Evolutionary conservation across 83 land plant genomes (phyloP).

Genomic region (Picea mariana): DNA sequence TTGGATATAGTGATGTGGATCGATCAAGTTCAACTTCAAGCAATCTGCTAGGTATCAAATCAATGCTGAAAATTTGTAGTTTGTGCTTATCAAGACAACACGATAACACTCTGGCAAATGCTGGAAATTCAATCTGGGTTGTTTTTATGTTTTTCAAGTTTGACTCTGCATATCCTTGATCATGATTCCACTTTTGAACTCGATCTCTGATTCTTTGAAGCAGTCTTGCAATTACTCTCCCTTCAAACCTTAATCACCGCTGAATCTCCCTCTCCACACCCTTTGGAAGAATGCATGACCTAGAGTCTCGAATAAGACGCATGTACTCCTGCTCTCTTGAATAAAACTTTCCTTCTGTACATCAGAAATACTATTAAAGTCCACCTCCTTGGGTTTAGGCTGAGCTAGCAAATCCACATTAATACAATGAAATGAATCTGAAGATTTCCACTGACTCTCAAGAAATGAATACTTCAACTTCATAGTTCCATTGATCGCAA

Average conservation of each 20-base stretch:
- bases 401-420: constrained; percentile 84
- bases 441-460: constrained; percentile 85
- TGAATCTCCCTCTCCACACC: constrained; percentile 62
- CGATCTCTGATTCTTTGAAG: too few relatives aligned
- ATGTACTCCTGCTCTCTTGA: constrained; percentile 64
- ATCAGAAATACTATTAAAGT: constrained; percentile 60
- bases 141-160: too few relatives aligned
- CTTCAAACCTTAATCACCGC: constrained; percentile 58
- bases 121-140: too few relatives aligned
- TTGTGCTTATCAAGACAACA: too few relatives aligned
- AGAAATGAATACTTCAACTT: constrained; percentile 56
- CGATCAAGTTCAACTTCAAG: too few relatives aligned
- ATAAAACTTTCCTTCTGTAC: constrained; percentile 66
- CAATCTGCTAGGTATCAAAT: too few relatives aligned
- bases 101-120: too few relatives aligned
- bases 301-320: constrained; percentile 51
- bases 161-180: too few relatives aligned
- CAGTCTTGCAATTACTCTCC: not conserved
- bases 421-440: constrained; percentile 71
- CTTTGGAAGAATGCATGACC: constrained; percentile 75
- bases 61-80: too few relatives aligned
- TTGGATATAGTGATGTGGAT: too few relatives aligned
- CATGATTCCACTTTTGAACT: too few relatives aligned
- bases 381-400: constrained; percentile 64
- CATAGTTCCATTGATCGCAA: constrained; percentile 75